phyloP scores from a whole-genome alignment of 2,329 filamentous ascomycete genomes.

The Colletotrichum musae region DNA sequence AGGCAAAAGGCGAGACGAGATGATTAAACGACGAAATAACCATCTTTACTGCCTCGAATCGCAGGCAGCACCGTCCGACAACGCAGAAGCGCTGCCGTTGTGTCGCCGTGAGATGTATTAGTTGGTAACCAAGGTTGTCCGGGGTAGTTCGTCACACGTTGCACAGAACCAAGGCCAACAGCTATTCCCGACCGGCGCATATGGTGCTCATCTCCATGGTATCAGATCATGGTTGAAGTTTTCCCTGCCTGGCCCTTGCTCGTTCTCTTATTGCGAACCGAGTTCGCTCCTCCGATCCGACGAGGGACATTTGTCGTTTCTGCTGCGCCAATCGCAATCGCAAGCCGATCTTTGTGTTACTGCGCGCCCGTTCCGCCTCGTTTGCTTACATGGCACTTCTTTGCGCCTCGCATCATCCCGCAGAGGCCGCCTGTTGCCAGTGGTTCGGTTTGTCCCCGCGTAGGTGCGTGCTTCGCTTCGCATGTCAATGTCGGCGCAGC shows the following conservation, averaged over 20 bases:
- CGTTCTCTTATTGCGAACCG: constrained; percentile 13
- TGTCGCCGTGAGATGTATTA: not conserved
- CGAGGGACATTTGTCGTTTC: not conserved
- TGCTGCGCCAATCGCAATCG: constrained; percentile 27
- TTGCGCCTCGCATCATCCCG: not conserved
- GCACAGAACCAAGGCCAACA: constrained; percentile 2
- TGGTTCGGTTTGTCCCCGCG: not conserved
- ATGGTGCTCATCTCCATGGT: constrained; percentile 11
- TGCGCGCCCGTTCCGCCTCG: not conserved
- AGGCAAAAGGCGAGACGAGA: not conserved
- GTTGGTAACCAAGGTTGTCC: not conserved
- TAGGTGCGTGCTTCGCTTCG: not conserved
- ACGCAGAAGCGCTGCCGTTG: not conserved
- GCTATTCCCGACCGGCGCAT: constrained; percentile 18
- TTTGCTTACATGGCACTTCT: not conserved
- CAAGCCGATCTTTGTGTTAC: not conserved
- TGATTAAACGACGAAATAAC: not conserved
- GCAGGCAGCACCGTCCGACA: not conserved
- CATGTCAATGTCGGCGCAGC: not conserved
- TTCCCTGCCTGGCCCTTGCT: constrained; percentile 11
- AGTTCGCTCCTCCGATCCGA: constrained; percentile 9
- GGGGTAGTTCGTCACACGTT: constrained; percentile 26
- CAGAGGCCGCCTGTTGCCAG: constrained; percentile 7
- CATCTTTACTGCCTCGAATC: constrained; percentile 5
- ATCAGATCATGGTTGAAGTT: constrained; percentile 14